A percentile compares a stretch with the other conserved stretches of the same genome.
Conservation (phyloP, 192 early-diverging fungal genomes). For the Martensiomyces pterosporus region DNA sequence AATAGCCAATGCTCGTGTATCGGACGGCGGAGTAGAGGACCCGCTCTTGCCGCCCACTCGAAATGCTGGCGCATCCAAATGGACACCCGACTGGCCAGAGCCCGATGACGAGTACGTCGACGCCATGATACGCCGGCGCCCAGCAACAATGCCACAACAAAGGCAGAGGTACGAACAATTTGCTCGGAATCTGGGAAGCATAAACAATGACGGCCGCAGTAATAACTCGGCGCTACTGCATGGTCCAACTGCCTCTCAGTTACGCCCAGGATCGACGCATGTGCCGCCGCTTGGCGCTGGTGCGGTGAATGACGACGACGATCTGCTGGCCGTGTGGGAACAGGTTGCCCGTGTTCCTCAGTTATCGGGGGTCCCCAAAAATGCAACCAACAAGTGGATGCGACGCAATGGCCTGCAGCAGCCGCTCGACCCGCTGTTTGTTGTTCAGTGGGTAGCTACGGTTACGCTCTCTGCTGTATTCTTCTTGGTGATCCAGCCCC, state of each 20-base stretch:
- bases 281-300: too few species aligned
- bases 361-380: slow-evolving; percentile 14
- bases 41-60: too few species aligned
- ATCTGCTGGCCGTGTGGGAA: slow-evolving; percentile 29
- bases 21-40: too few species aligned
- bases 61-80: slow-evolving; percentile 9
- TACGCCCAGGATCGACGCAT: too few species aligned
- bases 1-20: too few species aligned
- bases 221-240: too few species aligned
- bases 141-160: slow-evolving; percentile 2
- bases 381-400: slow-evolving; percentile 27
- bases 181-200: too few species aligned
- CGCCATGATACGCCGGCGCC: slow-evolving; percentile 18
- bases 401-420: slow-evolving; percentile 31
- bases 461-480: slow-evolving; percentile 13
- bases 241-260: too few species aligned
- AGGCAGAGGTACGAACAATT: too few species aligned
- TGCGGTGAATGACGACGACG: slow-evolving; percentile 2
- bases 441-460: slow-evolving; percentile 29
- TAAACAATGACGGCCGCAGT: too few species aligned
- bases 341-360: slow-evolving; percentile 8
- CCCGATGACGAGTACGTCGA: slow-evolving; percentile 28
- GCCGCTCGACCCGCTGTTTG: slow-evolving; percentile 29
- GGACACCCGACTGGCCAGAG: slow-evolving; percentile 39
- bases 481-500: slow-evolving; percentile 16